These are phyloP conservation scores for Syzygium malaccense DNA, from an alignment of 441 rosid species.

Conservation along the genomic window DNA sequence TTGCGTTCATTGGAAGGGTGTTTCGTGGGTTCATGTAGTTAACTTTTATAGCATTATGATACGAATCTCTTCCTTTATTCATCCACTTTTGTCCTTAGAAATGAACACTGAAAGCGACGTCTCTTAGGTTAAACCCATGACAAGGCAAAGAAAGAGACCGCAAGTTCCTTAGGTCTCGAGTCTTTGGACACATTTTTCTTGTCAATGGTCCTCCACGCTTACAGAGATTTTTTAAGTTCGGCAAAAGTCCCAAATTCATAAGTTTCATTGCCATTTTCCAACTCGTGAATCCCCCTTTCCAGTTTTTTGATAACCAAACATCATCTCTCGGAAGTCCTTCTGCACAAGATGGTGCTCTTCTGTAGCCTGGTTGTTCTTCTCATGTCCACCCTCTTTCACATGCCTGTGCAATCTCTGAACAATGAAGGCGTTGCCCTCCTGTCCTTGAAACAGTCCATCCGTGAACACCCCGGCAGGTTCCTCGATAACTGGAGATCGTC, in stretches of 20 bases:
- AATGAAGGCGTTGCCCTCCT: conserved; percentile 64
- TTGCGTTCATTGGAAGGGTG: not conserved
- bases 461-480: conserved; percentile 8
- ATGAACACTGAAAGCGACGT: not conserved
- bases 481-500: conserved; percentile 44
- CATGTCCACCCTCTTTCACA: not conserved
- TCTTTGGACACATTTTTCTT: not conserved
- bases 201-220: not conserved
- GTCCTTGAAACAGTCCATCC: conserved; percentile 36
- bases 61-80: not conserved
- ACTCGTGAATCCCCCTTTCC: not conserved
- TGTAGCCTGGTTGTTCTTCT: not conserved
- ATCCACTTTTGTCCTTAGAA: not conserved
- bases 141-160: not conserved
- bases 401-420: conserved; percentile 37
- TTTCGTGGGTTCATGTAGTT: not conserved
- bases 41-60: not conserved
- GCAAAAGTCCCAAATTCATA: not conserved
- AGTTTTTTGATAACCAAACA: not conserved
- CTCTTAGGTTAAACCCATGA: not conserved
- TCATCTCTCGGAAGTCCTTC: not conserved
- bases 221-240: not conserved
- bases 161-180: not conserved
- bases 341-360: not conserved
- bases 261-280: not conserved